phyloP scores from a whole-genome alignment of 1,284 basidiomycete species.

The Stereum hirsutum region DNA sequence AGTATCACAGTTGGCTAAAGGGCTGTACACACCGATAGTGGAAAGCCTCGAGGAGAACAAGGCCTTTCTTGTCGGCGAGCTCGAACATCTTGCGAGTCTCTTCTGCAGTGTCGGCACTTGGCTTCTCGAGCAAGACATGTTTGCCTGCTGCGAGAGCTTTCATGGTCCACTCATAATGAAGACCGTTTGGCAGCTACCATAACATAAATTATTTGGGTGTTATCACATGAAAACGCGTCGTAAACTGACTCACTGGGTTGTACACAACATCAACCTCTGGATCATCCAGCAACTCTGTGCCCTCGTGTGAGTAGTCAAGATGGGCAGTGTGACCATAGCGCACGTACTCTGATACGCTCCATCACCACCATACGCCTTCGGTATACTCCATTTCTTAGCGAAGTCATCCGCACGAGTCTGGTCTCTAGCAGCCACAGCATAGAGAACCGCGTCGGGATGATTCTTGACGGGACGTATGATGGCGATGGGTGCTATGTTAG shows the following conservation, averaged over 20 bases:
- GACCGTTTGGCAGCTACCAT: constrained; percentile 48
- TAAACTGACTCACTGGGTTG: constrained; percentile 37
- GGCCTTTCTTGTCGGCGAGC: constrained; percentile 20
- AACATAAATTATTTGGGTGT: not conserved
- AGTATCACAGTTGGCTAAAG: no score
- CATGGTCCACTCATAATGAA: constrained; percentile 76
- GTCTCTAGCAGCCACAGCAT: constrained; percentile 58
- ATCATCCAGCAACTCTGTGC: constrained; percentile 47
- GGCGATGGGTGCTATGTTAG: constrained; percentile 51
- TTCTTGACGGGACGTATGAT: constrained; percentile 43
- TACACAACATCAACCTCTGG: constrained; percentile 54
- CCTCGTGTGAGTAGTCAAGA: not conserved
- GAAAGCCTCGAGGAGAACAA: constrained; percentile 28
- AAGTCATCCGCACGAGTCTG: constrained; percentile 37
- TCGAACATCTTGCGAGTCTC: constrained; percentile 37
- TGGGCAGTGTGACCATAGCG: not conserved
- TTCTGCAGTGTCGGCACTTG: constrained; percentile 46
- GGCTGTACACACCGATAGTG: constrained; percentile 28
- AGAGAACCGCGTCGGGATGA: constrained; percentile 51
- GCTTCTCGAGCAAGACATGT: constrained; percentile 69
- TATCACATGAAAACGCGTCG: not conserved
- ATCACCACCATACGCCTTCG: constrained; percentile 41
- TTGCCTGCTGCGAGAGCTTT: constrained; percentile 63
- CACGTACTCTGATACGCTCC: constrained; percentile 43
- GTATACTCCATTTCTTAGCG: constrained; percentile 47